Conservation (phyloP, 2,329 filamentous ascomycete genomes). For the Aulographum hederae region DNA sequence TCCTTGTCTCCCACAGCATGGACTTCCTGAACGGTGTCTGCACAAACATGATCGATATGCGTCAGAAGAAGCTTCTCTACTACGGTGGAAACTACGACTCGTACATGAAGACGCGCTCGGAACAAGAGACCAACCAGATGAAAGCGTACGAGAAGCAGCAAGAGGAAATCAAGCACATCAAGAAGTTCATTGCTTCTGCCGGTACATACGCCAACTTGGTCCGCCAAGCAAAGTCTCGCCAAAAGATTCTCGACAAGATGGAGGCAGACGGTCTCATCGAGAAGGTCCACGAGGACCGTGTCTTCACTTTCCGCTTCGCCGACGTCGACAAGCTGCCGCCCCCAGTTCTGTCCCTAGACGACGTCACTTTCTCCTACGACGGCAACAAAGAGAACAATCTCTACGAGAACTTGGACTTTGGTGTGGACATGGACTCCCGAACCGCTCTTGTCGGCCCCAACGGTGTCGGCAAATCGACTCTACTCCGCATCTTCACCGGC, state of each 20-base stretch:
- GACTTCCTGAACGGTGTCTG: slow-evolving; percentile 99
- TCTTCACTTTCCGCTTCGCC: slow-evolving; percentile 96
- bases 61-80: slow-evolving; percentile 73
- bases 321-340: slow-evolving; percentile 99
- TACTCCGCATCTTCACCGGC: slow-evolving; percentile 91
- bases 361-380: slow-evolving; percentile 96
- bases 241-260: slow-evolving; percentile 99
- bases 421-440: slow-evolving; percentile 99
- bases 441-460: slow-evolving; percentile 94
- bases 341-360: slow-evolving; percentile 86
- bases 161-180: slow-evolving; percentile 97
- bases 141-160: slow-evolving; percentile 99
- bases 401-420: slow-evolving; percentile 91
- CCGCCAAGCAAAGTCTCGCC: slow-evolving; percentile 92
- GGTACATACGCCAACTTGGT: slow-evolving; percentile 99
- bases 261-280: slow-evolving; percentile 98
- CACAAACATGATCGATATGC: slow-evolving; percentile 98
- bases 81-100: slow-evolving; percentile 99
- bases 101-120: slow-evolving; percentile 76
- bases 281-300: slow-evolving; percentile 63
- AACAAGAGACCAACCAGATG: slow-evolving; percentile 96
- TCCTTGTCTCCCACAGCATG: slow-evolving; percentile 93
- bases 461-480: slow-evolving; percentile 96
- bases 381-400: slow-evolving; percentile 77
- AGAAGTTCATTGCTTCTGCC: slow-evolving; percentile 98